Evolutionary conservation across 352 stramenopile genomes (phyloP).

Genomic region (Phytopythium cucurbitacearum): DNA sequence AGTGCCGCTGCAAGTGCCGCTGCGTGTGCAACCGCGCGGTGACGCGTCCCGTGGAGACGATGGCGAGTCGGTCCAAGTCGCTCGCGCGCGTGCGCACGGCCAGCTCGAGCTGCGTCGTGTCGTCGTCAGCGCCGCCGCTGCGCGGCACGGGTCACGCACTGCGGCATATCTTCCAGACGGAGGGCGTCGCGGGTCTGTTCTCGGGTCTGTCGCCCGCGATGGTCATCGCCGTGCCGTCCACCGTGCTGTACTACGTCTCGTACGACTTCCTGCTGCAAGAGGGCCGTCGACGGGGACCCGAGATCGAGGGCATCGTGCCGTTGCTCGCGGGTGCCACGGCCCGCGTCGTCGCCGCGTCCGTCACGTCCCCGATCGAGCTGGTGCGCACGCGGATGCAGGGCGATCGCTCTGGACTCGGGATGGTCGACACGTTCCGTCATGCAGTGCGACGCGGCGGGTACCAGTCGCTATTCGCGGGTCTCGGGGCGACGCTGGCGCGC

Average conservation of each 20-base stretch:
- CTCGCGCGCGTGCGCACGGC: constrained; percentile 9
- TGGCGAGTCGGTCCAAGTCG: constrained; percentile 48
- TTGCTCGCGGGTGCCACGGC: constrained; percentile 65
- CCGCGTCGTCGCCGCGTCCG: constrained; percentile 63
- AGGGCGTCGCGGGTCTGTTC: constrained; percentile 81
- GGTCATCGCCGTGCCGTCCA: constrained; percentile 92
- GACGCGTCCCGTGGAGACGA: constrained; percentile 42
- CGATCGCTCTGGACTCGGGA: constrained; percentile 17
- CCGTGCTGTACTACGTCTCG: constrained; percentile 93
- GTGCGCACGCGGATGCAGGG: constrained; percentile 86
- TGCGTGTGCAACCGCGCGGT: constrained; percentile 51
- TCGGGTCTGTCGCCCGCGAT: constrained; percentile 88
- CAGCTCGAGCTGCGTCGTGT: neutral
- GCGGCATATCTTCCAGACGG: constrained; percentile 73
- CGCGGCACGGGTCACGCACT: constrained; percentile 60
- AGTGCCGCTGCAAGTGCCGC: constrained; percentile 42
- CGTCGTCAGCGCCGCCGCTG: constrained; percentile 26
- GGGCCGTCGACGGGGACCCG: constrained; percentile 26
- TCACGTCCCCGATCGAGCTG: constrained; percentile 87
- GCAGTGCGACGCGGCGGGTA: constrained; percentile 71
- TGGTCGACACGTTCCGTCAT: constrained; percentile 43
- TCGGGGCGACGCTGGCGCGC: constrained; percentile 88
- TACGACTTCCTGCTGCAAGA: constrained; percentile 88
- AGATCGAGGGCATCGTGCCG: constrained; percentile 39
- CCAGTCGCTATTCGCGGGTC: constrained; percentile 76